Evolutionary conservation across 169 alveolate species (phyloP), one percentile per base, ranked within the genome.

Genomic region (Neospora caninum): DNA sequence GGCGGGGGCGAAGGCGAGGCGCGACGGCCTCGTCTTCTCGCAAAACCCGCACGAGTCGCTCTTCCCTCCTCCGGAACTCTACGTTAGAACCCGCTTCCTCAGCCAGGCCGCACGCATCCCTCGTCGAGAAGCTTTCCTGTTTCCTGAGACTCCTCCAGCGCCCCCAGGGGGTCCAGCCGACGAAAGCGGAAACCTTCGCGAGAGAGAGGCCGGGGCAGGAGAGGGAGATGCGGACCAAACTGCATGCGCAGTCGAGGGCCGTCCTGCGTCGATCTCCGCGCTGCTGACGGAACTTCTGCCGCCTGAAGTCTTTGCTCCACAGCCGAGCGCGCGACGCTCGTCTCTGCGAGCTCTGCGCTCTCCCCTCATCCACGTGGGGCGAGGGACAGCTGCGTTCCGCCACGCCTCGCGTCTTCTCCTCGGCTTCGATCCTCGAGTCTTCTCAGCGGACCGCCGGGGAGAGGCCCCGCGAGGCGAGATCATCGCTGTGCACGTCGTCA

Each of bases 21-120:
- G 45, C 39, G 86, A 78, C 86, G 86, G 86, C 39, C 45, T 78
- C 39, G 86, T 38, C 86, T 20, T n/a, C 49, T 78, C 86, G 27
- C 86, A n/a, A 10, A n/a, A 78, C 45, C 86, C 86, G 27, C 86
- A 78, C 45, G 22, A 10, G 45, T 78, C 86, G 7, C 86, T 78
- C 42, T 78, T 78, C n/a, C 49, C 42, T 4, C 86, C 86, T n/a
- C 86, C 86, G 18, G 86, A 78, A 78, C 7, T 6, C 73, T 64
- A 64, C 73, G 31, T 64, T 4, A 64, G 20, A 27, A 27, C 73
- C 31, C 16, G 7, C 73, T 64, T 78, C 86, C 45, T 78, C 86
- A 16, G 39, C 13, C 86, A 16, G 27, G 39, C 7, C 27, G 39
- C 39, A 43, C 18, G 45, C 9, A 7, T 10, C 20, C 86, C 22